Base-by-base conservation (phyloP, 805 yeast species). In the Yamadazyma scolyti region DNA sequence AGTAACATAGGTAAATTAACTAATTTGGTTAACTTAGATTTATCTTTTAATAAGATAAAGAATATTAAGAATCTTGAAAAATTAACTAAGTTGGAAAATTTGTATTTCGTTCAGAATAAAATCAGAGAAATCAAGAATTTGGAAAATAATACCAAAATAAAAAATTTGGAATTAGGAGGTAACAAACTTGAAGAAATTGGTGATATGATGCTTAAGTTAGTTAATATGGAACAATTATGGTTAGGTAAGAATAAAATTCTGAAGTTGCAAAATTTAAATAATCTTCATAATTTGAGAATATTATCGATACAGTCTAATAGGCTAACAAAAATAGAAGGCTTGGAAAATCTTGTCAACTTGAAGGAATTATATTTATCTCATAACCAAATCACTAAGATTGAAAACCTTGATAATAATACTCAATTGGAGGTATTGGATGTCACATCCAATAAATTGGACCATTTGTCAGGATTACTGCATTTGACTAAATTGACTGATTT, bases 341-440 rank as follows among this genome's bases (percentile, higher is more conserved):
- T 93, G 40, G 94, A 85, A 21, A 68, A 71, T 6, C 66, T 89
- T 37, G 71, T 54, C 13, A 77, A 78, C 44, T 61, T 93, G 31
- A 93, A 87, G 58, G 97, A 93, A 55, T 65, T 93, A 15, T 93
- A 93, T 52, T 57, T 93, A 9, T 80, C 96, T 5, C 89, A 88
- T 56, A 93, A 93, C 51, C 87, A 83, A 4, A 70, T 93, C 28
- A 59, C 68, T 15, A 74, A 71, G 42, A 70, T 93, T 33, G 95
- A 86, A 58, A 87, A 87, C 4, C 65, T 93, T 36, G 93, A 86
- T 4, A 66, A 79, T 15, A 77, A 85, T 49, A 42, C 43, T 11
- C 82, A 84, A 29, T 66, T 93, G 31, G 73, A 69, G 7, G 82
- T 83, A 0, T 55, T 93, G 37, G 99, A 93, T 52, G 71, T 93